Evolutionary conservation across 2,329 filamentous ascomycete genomes (phyloP).

Genomic region (Talaromyces piceae): DNA sequence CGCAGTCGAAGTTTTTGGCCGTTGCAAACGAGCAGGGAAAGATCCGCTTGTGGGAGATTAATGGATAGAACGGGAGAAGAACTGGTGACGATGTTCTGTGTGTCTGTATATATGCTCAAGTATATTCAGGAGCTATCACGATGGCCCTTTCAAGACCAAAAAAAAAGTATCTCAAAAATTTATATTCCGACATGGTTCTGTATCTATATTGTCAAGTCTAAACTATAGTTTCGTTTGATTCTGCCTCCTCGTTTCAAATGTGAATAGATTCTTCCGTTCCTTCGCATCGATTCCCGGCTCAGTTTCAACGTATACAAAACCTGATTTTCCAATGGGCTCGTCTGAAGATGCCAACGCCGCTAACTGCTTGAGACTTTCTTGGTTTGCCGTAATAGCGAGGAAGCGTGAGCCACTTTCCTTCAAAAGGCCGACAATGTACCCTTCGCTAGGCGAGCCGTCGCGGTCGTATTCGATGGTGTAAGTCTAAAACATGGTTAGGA

Average conservation of each 20-base stretch:
- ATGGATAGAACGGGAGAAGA: not conserved
- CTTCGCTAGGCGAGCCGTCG: constrained; percentile 41
- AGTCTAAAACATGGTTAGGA: constrained; percentile 38
- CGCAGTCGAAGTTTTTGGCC: constrained; percentile 62
- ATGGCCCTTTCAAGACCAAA: not conserved
- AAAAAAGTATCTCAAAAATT: not conserved
- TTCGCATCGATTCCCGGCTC: not conserved
- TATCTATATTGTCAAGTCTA: not conserved
- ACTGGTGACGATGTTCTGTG: not conserved
- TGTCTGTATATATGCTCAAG: not conserved
- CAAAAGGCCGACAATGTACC: constrained; percentile 48
- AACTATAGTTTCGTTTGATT: constrained; percentile 6
- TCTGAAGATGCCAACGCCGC: constrained; percentile 2
- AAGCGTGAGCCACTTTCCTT: constrained; percentile 43
- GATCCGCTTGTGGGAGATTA: constrained; percentile 84
- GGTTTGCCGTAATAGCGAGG: constrained; percentile 43
- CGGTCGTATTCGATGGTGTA: constrained; percentile 54
- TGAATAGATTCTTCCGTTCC: constrained; percentile 5
- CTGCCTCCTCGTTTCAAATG: not conserved
- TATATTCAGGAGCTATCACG: not conserved
- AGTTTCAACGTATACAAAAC: constrained; percentile 3
- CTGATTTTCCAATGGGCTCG: constrained; percentile 5
- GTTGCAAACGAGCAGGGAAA: constrained; percentile 86
- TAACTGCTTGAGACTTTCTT: constrained; percentile 1
- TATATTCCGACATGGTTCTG: no score